phyloP scores from a whole-genome alignment of 73 alveolate genomes.

The Paramecium biaurelia region DNA sequence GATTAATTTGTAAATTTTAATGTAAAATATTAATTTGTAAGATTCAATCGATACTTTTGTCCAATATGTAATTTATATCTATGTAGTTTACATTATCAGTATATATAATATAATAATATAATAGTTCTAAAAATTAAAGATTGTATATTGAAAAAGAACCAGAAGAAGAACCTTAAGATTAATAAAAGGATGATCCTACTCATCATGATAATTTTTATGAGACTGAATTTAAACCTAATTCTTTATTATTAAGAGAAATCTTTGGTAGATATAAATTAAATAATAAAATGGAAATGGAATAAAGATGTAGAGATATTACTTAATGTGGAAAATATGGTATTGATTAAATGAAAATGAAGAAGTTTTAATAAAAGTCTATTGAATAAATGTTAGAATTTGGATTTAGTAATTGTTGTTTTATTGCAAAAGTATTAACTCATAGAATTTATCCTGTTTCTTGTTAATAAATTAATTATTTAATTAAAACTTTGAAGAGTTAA shows the following conservation, averaged over 20 bases:
- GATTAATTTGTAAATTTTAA: not conserved
- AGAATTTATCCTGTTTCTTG: not conserved
- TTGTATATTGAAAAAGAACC: slow-evolving; percentile 23
- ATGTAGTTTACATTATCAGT: slow-evolving; percentile 21
- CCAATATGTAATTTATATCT: slow-evolving; percentile 12
- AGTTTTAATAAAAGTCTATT: not conserved
- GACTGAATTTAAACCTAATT: not conserved
- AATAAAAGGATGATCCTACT: not conserved
- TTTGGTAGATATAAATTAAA: not conserved
- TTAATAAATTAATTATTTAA: not conserved
- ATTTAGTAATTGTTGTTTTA: slow-evolving; percentile 33
- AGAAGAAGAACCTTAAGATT: not conserved
- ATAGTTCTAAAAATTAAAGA: not conserved
- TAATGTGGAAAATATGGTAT: not conserved
- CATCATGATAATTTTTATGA: slow-evolving; percentile 13
- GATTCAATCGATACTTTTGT: slow-evolving; percentile 22
- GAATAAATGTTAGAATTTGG: not conserved
- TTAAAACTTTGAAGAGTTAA: not conserved
- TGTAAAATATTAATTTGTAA: not conserved
- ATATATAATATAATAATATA: not conserved
- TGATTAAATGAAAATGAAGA: not conserved
- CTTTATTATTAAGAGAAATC: not conserved
- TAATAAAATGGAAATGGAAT: not conserved
- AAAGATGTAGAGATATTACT: not conserved
- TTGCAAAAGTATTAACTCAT: not conserved